Conservation (phyloP, 768 basidiomycete genomes). For the Solioccasus polychromus region DNA sequence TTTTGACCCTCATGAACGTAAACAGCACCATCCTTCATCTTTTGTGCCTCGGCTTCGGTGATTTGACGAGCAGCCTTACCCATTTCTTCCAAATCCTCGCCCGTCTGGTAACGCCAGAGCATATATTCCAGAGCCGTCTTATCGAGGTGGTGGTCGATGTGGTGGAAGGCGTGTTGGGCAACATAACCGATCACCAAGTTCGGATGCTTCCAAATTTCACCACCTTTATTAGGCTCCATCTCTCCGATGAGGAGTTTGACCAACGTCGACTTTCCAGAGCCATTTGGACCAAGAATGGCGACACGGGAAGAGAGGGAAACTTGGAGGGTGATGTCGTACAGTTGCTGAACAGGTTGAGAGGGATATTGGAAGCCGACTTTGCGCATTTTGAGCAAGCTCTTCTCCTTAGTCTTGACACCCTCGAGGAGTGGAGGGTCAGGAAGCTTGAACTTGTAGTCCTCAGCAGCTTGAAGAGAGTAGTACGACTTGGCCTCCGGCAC, state of each 20-base stretch:
- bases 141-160: conserved; percentile 97
- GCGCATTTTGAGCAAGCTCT: conserved; percentile 95
- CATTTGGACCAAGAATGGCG: conserved; percentile 97
- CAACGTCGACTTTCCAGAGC: conserved; percentile 96
- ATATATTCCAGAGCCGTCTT: conserved; percentile 99
- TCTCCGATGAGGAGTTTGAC: conserved; percentile 97
- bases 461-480: conserved; percentile 92
- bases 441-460: conserved; percentile 99
- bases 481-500: conserved; percentile 98
- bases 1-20: conserved; percentile 93
- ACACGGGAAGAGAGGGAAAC: conserved; percentile 98
- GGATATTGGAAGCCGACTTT: conserved; percentile 98
- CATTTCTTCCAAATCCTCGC: conserved; percentile 98
- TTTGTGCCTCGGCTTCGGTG: conserved; percentile 81
- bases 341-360: conserved; percentile 78
- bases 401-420: conserved; percentile 99
- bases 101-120: conserved; percentile 99
- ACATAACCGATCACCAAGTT: conserved; percentile 99
- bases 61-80: conserved; percentile 87
- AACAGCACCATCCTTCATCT: conserved; percentile 94
- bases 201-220: conserved; percentile 99
- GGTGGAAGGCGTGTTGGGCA: conserved; percentile 99
- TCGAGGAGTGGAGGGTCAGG: conserved; percentile 96
- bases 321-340: conserved; percentile 94
- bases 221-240: conserved; percentile 93